Conservation (phyloP, 208 protist genomes). For the Acanthamoeba triangularis region DNA sequence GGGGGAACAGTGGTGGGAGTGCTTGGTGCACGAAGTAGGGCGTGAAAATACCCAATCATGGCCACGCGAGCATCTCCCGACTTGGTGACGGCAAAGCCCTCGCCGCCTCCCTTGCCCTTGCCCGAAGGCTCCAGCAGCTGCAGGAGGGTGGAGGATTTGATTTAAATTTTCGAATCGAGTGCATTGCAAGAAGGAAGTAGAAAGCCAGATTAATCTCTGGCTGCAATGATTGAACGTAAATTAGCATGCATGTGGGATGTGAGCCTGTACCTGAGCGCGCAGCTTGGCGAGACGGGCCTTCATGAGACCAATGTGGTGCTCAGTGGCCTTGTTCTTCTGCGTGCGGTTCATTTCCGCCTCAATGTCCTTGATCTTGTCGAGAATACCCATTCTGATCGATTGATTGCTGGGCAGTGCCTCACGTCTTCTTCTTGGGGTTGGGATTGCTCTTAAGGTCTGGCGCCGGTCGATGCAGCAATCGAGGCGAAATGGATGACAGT, state of each 20-base stretch:
- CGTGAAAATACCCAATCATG: constrained; percentile 88
- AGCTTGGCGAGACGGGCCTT: constrained; percentile 98
- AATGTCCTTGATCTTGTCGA: constrained; percentile 98
- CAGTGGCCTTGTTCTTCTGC: constrained; percentile 99
- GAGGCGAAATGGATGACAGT: neutral
- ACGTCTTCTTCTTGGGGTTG: constrained; percentile 75
- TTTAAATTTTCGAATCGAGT: neutral
- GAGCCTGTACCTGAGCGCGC: constrained; percentile 96
- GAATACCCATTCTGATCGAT: constrained; percentile 94
- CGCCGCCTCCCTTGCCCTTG: constrained; percentile 89
- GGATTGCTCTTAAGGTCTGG: constrained; percentile 95
- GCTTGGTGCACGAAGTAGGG: neutral
- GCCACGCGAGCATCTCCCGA: constrained; percentile 92
- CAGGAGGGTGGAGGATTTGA: neutral
- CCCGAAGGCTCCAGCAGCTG: constrained; percentile 88
- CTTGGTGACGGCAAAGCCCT: constrained; percentile 97
- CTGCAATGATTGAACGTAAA: too few species aligned
- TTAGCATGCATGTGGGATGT: neutral
- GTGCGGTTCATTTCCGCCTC: constrained; percentile 98
- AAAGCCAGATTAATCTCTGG: too few species aligned
- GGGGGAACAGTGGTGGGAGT: neutral
- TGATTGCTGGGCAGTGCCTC: neutral
- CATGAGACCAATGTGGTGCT: constrained; percentile 97
- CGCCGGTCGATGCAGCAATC: too few species aligned
- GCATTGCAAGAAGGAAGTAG: too few species aligned